Evolutionary conservation across 1,139 yeast genomes (phyloP).

Genomic region (Casaregolazyma suthepensis): DNA sequence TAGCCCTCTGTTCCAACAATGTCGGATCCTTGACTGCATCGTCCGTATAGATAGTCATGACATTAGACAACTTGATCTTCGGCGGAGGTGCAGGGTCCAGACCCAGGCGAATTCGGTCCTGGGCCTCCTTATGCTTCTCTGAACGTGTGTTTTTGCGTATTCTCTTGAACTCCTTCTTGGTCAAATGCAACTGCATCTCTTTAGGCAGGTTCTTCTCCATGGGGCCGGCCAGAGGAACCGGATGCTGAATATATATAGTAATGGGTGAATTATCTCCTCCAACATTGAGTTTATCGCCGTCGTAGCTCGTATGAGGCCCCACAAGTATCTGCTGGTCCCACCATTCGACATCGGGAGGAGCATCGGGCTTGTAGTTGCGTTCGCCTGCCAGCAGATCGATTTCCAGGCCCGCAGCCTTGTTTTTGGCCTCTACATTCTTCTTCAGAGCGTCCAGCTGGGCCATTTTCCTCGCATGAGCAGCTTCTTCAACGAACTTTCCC

Average conservation of each 20-base stretch:
- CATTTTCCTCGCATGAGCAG: slow-evolving; percentile 44
- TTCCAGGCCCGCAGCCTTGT: slow-evolving; percentile 37
- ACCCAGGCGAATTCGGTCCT: slow-evolving; percentile 74
- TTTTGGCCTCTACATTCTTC: slow-evolving; percentile 25
- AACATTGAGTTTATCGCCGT: slow-evolving; percentile 26
- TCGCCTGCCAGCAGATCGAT: slow-evolving; percentile 50
- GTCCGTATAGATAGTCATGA: slow-evolving; percentile 79
- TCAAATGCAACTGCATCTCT: slow-evolving; percentile 50
- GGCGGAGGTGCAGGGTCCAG: slow-evolving; percentile 86
- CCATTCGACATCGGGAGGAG: slow-evolving; percentile 70
- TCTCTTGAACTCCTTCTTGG: slow-evolving; percentile 72
- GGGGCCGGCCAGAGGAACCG: slow-evolving; percentile 57
- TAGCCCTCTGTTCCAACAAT: slow-evolving; percentile 66
- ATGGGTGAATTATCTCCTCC: slow-evolving; percentile 47
- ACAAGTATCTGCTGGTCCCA: slow-evolving; percentile 58
- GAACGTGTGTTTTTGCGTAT: slow-evolving; percentile 67
- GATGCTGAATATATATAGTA: slow-evolving; percentile 71
- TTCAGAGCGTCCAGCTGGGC: slow-evolving; percentile 34
- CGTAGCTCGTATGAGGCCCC: slow-evolving; percentile 30
- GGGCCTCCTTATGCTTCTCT: slow-evolving; percentile 58
- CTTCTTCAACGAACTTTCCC: slow-evolving; percentile 59
- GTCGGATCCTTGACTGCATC: slow-evolving; percentile 92
- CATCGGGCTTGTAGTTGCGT: slow-evolving; percentile 39
- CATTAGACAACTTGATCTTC: slow-evolving; percentile 72
- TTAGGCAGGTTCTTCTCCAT: slow-evolving; percentile 44